A percentile compares a stretch with the other conserved stretches of the same genome.
These are phyloP conservation scores for Phytophthora uliginosa DNA, from an alignment of 352 stramenopile genomes.

Conservation along the genomic window DNA sequence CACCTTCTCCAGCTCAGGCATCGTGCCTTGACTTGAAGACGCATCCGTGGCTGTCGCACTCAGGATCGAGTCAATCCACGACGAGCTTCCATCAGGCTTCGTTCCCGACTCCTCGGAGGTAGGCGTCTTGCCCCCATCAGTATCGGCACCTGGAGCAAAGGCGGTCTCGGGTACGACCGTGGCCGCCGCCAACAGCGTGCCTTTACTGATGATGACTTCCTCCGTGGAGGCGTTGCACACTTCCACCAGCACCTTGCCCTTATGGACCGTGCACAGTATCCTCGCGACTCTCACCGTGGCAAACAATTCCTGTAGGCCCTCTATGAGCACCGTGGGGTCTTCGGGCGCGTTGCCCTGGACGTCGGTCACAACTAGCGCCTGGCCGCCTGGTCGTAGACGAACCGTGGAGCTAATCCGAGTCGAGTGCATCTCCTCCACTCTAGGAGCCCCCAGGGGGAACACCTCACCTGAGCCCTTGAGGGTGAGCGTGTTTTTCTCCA, in stretches of 20 bases:
- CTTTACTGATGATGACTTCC: not conserved
- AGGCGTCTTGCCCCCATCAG: too few species aligned
- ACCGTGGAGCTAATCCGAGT: not conserved
- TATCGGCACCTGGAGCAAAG: not conserved
- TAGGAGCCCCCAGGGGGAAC: not conserved
- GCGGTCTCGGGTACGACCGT: constrained; percentile 6
- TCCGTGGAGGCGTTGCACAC: constrained; percentile 4
- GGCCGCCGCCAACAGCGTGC: not conserved
- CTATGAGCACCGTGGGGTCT: not conserved
- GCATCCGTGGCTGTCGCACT: too few species aligned
- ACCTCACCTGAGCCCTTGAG: not conserved
- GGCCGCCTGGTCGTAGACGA: not conserved
- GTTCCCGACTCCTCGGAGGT: too few species aligned
- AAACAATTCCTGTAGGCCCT: not conserved
- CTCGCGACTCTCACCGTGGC: not conserved
- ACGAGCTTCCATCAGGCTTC: too few species aligned
- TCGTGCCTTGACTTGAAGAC: too few species aligned
- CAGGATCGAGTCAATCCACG: too few species aligned
- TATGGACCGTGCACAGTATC: not conserved
- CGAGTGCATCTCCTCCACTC: not conserved
- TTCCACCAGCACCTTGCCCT: not conserved
- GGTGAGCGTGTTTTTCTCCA: not conserved
- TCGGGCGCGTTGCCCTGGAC: not conserved
- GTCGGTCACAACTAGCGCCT: not conserved
- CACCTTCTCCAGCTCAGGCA: too few species aligned